Conservation (phyloP, 108 stramenopile species). For the Aureococcus anophagefferens region DNA sequence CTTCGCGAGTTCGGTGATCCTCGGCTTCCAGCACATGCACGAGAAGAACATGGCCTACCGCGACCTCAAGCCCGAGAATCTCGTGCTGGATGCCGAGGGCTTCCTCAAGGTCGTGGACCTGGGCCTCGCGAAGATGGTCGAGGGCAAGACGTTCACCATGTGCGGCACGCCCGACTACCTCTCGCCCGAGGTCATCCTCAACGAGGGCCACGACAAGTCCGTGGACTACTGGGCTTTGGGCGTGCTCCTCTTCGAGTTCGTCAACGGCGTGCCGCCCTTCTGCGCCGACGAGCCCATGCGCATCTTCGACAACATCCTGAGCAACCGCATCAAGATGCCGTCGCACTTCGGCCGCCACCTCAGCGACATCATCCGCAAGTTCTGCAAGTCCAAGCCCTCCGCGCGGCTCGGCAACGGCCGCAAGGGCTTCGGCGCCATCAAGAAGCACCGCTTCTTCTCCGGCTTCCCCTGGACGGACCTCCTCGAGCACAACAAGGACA, state of each 20-base stretch:
- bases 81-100: slow-evolving; percentile 48
- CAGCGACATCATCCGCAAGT: slow-evolving; percentile 3
- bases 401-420: slow-evolving; percentile 65
- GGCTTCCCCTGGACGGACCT: slow-evolving; percentile 71
- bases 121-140: slow-evolving; percentile 55
- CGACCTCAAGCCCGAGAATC: slow-evolving; percentile 63
- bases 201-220: slow-evolving; percentile 65
- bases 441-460: slow-evolving; percentile 71
- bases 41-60: slow-evolving; percentile 55
- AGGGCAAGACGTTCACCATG: slow-evolving; percentile 52
- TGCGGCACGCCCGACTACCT: slow-evolving; percentile 65
- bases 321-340: slow-evolving; percentile 14
- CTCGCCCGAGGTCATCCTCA: slow-evolving; percentile 58
- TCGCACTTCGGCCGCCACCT: slow-evolving; percentile 2
- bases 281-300: slow-evolving; percentile 47
- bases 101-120: slow-evolving; percentile 63
- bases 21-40: slow-evolving; percentile 53
- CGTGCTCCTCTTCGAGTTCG: slow-evolving; percentile 53
- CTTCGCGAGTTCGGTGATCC: slow-evolving; percentile 48
- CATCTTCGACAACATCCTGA: slow-evolving; percentile 40
- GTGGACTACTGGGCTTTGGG: slow-evolving; percentile 68
- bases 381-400: slow-evolving; percentile 45
- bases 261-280: slow-evolving; percentile 58
- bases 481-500: slow-evolving; percentile 14
- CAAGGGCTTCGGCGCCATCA: slow-evolving; percentile 58